A percentile compares a stretch with the other conserved stretches of the same genome.
Evolutionary conservation across 345 rosid species (phyloP).

Genomic region (Durio zibethinus): DNA sequence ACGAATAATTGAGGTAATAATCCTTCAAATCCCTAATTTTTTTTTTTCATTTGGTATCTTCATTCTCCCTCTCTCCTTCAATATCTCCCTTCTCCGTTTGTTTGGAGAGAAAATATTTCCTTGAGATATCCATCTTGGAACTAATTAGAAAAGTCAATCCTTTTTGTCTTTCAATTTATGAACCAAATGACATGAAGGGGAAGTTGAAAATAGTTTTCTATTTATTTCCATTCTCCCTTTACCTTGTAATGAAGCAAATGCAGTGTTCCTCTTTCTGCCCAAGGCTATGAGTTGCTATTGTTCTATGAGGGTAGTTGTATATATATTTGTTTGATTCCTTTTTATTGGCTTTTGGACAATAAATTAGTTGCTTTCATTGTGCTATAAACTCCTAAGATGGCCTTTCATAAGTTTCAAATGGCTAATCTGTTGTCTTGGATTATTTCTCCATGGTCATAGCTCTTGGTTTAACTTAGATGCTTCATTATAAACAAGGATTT

Average conservation of each 20-base stretch:
- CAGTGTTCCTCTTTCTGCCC: neutral
- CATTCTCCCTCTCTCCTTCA: too few species aligned
- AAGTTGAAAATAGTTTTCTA: neutral
- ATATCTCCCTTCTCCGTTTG: neutral
- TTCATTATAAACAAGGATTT: constrained; percentile 79
- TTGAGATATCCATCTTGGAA: neutral
- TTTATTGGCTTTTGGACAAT: neutral
- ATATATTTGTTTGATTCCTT: neutral
- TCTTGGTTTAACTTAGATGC: constrained; percentile 63
- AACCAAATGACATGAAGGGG: neutral
- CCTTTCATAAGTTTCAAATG: neutral
- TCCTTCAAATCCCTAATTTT: too few species aligned
- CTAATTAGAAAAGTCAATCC: neutral
- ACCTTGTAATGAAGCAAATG: neutral
- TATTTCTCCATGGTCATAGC: constrained; percentile 28
- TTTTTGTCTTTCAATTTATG: neutral
- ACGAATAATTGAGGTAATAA: too few species aligned
- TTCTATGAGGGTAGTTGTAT: neutral
- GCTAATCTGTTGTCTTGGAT: neutral
- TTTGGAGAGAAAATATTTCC: neutral
- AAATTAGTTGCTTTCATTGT: neutral
- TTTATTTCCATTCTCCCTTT: neutral
- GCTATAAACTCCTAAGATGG: neutral
- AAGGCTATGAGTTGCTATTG: neutral
- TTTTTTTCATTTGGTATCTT: neutral